Conservation (phyloP, 2,329 filamentous ascomycete species). For the Colletotrichum sp. region DNA sequence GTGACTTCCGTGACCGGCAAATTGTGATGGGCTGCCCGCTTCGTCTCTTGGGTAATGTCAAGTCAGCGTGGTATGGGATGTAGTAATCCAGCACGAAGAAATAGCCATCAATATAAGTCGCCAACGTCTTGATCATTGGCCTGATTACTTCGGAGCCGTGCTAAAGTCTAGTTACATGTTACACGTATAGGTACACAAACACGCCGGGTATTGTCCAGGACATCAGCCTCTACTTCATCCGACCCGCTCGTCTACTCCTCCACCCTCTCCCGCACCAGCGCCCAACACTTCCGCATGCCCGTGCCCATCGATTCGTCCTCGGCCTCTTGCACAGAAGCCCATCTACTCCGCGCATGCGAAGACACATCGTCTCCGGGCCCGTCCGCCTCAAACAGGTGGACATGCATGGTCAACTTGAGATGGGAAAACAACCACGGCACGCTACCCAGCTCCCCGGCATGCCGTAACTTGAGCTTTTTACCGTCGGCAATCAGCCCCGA, state of each 20-base stretch:
- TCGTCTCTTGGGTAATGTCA: fast-evolving
- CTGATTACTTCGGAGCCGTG: not conserved
- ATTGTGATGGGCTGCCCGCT: fast-evolving
- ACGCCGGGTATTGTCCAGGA: not conserved
- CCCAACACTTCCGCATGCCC: slow-evolving; percentile 64
- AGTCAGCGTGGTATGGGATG: not conserved
- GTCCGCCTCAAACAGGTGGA: slow-evolving; percentile 52
- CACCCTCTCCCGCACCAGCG: slow-evolving; percentile 37
- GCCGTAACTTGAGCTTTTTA: slow-evolving; percentile 25
- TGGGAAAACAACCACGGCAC: slow-evolving; percentile 65
- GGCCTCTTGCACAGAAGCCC: slow-evolving; percentile 43
- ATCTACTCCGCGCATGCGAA: slow-evolving; percentile 29
- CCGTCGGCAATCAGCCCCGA: slow-evolving; percentile 26
- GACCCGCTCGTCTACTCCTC: not conserved
- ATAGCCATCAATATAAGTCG: too few species aligned
- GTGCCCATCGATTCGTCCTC: slow-evolving; percentile 62
- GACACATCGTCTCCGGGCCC: not conserved
- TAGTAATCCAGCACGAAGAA: not conserved
- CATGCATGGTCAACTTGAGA: slow-evolving; percentile 61
- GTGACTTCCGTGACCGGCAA: not conserved
- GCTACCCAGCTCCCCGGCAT: slow-evolving; percentile 50
- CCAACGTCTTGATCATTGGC: not conserved
- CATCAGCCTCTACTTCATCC: not conserved
- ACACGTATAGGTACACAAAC: not conserved
- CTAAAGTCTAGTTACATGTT: not conserved